These are phyloP conservation scores for Huntiella abstrusa DNA, from an alignment of 2,329 filamentous ascomycete genomes.

Conservation along the genomic window DNA sequence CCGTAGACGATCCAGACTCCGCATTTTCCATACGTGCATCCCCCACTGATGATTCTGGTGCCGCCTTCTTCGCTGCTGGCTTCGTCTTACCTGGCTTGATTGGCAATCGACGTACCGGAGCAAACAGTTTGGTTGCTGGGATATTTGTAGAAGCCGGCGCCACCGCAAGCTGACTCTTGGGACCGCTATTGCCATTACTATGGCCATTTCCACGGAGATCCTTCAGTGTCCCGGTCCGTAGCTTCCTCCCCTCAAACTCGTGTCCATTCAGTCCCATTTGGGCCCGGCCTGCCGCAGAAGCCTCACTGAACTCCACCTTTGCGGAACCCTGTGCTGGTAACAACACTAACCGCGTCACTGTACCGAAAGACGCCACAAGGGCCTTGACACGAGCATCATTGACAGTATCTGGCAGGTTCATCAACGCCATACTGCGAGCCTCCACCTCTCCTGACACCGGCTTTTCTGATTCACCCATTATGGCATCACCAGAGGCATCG, in stretches of 20 bases:
- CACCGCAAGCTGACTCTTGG: not conserved
- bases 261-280: constrained; percentile 37
- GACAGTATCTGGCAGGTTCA: constrained; percentile 80
- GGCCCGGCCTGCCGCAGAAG: constrained; percentile 53
- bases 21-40: too few species aligned
- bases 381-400: constrained; percentile 68
- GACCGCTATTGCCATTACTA: not conserved
- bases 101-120: constrained; percentile 14
- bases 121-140: constrained; percentile 8
- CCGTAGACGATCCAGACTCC: constrained; percentile 3
- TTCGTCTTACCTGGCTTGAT: constrained; percentile 16
- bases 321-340: constrained; percentile 71
- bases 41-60: not conserved
- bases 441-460: constrained; percentile 22
- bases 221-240: constrained; percentile 34
- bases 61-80: constrained; percentile 19
- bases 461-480: constrained; percentile 18
- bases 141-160: not conserved
- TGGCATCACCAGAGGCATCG: constrained; percentile 14
- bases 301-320: constrained; percentile 61
- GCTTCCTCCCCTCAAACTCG: constrained; percentile 33
- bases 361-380: constrained; percentile 51
- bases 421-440: constrained; percentile 58
- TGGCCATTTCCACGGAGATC: constrained; percentile 29
- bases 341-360: constrained; percentile 56